Evolutionary conservation across 768 basidiomycete species (phyloP), one percentile per base, ranked within the genome.

Genomic region (Lentinula lateritia): DNA sequence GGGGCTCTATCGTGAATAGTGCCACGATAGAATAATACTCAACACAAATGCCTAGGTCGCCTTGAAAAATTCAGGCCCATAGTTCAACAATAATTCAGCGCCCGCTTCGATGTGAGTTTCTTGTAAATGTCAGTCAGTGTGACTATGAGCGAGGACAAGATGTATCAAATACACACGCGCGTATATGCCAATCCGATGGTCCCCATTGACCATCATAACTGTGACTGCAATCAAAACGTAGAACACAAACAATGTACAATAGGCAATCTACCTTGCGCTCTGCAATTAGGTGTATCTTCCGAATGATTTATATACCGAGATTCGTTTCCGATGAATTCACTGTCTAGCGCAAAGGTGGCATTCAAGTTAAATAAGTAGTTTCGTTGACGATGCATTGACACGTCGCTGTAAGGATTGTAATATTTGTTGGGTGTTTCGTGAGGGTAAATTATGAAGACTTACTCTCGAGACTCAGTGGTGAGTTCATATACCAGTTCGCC

Each of bases 221-320:
- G 23, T 9, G 10, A 34, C 3, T 5, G 1, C 10, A 20, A 13
- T 48, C 45, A 59, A 32, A 20, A 16, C 16, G 4, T n/a, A 6
- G 5, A 34, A 15, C 6, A 20, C 18, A 45, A 59, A 15, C 9
- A 48, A 48, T 16, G 16, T 15, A 50, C 16, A 13, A 13, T n/a
- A 45, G 18, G 16, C 50, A 23, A 7, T 76, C 32, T 64, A 86
- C 86, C 76, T 60, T 61, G 66, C 0, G 84, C 83, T 1, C 62
- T 54, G 62, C 81, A 82, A 65, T 87, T 90, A 3, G 73, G 68
- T 16, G 50, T 64, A 54, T 62, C 65, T 20, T 74, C 73, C 16
- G 53, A 55, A 61, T 92, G 89, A 66, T 92, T 88, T 58, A 91
- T 83, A 65, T 84, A 90, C 13, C 88, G 77, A n/a, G 87, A 76